Evolutionary conservation across 2,329 filamentous ascomycete species (phyloP), one percentile per base, ranked within the genome.

Genomic region (Venturia carpophila): DNA sequence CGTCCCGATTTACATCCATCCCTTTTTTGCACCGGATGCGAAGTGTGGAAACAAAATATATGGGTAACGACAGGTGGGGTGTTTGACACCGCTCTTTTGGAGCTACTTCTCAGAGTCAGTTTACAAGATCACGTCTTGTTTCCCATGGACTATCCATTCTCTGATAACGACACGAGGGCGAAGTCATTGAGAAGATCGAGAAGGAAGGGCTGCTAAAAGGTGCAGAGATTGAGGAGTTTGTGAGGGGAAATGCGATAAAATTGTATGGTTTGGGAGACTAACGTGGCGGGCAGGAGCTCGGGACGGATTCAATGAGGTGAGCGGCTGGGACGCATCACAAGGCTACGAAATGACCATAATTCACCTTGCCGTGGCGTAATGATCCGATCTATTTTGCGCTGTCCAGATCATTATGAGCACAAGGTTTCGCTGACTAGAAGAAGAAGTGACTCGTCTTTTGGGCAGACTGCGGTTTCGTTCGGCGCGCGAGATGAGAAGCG

Each of bases 51-150:
- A 15, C 6, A 15, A 27, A 61, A 42, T 41, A 30, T 61, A 27
- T 61, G 58, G 34, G 58, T 61, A 1, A 61, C 58, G 34, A 61
- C 58, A 30, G 42, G 58, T 37, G 58, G 37, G 3, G 42, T 30
- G 42, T 61, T 61, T 6, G 58, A 61, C n/a, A 61, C 34, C 30
- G 4, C 34, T n/a, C 34, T 34, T 17, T 45, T 61, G 58, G 30
- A 24, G 37, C 21, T 19, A 13, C 34, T 61, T 27, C 24, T 61
- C 4, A 37, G 42, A 37, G 58, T 61, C 15, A 37, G 27, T 19
- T 19, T 37, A 41, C 60, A 15, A 19, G 21, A 62, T 47, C 39
- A 62, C 37, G n/a, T 43, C 24, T 21, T 43, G 15, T 62, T 43
- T n/a, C 27, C 37, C 11, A 37, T 62, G 15, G 60, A 43, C 11